A percentile compares a stretch with the other conserved stretches of the same genome.
These are phyloP conservation scores for Anastatica hierochuntica DNA, from an alignment of 345 rosid genomes.

Conservation along the genomic window DNA sequence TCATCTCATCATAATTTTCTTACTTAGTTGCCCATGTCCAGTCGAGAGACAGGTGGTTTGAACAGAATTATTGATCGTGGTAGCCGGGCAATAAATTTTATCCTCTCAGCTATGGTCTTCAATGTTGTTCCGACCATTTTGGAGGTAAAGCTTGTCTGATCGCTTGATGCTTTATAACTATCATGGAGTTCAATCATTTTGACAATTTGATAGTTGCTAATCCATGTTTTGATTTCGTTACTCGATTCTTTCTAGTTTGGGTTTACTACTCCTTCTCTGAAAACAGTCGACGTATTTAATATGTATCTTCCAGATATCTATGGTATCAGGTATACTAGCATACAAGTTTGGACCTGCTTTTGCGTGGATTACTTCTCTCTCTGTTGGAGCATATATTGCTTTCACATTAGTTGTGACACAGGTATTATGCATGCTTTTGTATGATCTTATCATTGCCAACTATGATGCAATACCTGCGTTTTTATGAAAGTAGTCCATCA, in stretches of 20 bases:
- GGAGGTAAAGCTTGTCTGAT: conserved; percentile 50
- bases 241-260: conserved; percentile 3
- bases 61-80: conserved; percentile 94
- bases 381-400: conserved; percentile 72
- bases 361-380: conserved; percentile 96
- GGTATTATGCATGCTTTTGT: conserved; percentile 34
- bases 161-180: neutral
- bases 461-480: neutral
- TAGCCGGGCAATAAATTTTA: conserved; percentile 97
- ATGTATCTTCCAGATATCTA: conserved; percentile 69
- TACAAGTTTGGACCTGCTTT: conserved; percentile 93
- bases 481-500: neutral
- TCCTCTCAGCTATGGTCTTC: conserved; percentile 92
- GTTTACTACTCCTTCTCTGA: conserved; percentile 16
- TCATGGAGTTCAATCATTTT: neutral
- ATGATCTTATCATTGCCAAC: neutral
- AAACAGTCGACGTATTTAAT: conserved; percentile 31
- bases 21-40: conserved; percentile 28
- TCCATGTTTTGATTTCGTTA: neutral
- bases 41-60: conserved; percentile 97
- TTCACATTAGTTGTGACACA: conserved; percentile 88
- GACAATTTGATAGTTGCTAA: neutral
- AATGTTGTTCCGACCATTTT: conserved; percentile 86
- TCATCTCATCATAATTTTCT: conserved; percentile 13
- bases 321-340: conserved; percentile 93